Conservation (phyloP, 768 basidiomycete species). For the Russula lepida region DNA sequence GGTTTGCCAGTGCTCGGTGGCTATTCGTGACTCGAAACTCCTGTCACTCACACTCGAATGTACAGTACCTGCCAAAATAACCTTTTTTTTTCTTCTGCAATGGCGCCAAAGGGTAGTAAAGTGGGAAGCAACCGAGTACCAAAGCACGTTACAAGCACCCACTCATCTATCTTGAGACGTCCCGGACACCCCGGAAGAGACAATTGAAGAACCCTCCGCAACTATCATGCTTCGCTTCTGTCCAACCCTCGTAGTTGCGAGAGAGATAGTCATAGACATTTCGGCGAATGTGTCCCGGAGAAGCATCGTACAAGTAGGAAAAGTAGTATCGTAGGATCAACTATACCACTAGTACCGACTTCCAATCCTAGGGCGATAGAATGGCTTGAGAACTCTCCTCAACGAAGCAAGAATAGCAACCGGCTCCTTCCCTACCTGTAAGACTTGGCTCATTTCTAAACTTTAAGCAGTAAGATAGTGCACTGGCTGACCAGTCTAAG, state of each 20-base stretch:
- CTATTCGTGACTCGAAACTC: not conserved
- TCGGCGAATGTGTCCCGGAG: conserved; percentile 1
- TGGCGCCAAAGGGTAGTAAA: not conserved
- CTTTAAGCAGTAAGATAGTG: not conserved
- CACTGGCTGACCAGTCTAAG: not conserved
- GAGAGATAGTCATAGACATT: not conserved
- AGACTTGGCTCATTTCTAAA: not conserved
- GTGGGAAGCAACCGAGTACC: not conserved
- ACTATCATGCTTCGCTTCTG: not conserved
- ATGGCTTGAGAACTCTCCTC: not conserved
- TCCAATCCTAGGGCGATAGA: not conserved
- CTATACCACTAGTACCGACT: not conserved
- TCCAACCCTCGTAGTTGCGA: not conserved
- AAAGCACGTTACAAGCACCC: not conserved
- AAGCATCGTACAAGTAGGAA: not conserved
- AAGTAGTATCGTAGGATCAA: not conserved
- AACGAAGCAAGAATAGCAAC: not conserved
- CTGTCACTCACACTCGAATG: not conserved
- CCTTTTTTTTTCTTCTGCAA: not conserved
- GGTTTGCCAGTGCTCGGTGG: not conserved
- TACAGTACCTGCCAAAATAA: not conserved
- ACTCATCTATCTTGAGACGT: not conserved
- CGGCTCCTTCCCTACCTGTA: not conserved
- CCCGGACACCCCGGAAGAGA: not conserved
- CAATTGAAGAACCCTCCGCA: not conserved